These are phyloP conservation scores for Earliella scabrosa DNA, from an alignment of 1,284 basidiomycete genomes.

Conservation along the genomic window DNA sequence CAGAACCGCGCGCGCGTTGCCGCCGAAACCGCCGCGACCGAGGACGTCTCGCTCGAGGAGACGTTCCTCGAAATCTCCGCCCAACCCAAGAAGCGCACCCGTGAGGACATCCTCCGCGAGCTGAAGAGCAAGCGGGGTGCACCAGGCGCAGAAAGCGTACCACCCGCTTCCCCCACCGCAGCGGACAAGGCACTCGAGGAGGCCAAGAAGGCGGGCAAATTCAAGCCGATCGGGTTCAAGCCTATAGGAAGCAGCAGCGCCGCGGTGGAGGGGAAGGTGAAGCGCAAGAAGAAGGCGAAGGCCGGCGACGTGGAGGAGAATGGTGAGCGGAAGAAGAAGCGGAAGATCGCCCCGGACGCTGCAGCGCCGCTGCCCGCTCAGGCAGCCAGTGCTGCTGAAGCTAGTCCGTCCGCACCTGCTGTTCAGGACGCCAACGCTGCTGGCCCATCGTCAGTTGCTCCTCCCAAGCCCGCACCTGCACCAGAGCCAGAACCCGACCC, in stretches of 20 bases:
- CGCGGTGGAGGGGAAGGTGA: conserved; percentile 30
- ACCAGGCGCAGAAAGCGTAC: conserved; percentile 20
- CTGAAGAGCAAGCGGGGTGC: conserved; percentile 66
- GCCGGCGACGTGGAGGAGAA: conserved; percentile 29
- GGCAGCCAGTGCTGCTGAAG: not conserved
- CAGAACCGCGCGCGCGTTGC: conserved; percentile 75
- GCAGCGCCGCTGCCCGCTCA: not conserved
- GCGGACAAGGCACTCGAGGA: conserved; percentile 45
- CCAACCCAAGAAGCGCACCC: conserved; percentile 64
- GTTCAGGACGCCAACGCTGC: conserved; percentile 17
- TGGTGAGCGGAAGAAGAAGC: conserved; percentile 39
- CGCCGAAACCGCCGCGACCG: conserved; percentile 56
- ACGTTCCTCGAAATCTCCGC: conserved; percentile 55
- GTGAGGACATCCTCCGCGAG: conserved; percentile 74
- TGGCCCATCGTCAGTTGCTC: not conserved
- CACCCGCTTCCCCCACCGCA: conserved; percentile 16
- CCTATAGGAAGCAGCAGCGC: conserved; percentile 46
- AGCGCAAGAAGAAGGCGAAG: conserved; percentile 39
- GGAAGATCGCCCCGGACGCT: conserved; percentile 42
- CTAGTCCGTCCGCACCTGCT: conserved; percentile 18
- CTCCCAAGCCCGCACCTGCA: conserved; percentile 13
- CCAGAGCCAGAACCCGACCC: conserved; percentile 39
- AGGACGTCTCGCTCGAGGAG: conserved; percentile 80
- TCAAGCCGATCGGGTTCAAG: conserved; percentile 81
- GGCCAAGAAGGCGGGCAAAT: conserved; percentile 69